These are phyloP conservation scores for Sporisorium graminicola DNA, from an alignment of 1,284 basidiomycete genomes.

Conservation along the genomic window DNA sequence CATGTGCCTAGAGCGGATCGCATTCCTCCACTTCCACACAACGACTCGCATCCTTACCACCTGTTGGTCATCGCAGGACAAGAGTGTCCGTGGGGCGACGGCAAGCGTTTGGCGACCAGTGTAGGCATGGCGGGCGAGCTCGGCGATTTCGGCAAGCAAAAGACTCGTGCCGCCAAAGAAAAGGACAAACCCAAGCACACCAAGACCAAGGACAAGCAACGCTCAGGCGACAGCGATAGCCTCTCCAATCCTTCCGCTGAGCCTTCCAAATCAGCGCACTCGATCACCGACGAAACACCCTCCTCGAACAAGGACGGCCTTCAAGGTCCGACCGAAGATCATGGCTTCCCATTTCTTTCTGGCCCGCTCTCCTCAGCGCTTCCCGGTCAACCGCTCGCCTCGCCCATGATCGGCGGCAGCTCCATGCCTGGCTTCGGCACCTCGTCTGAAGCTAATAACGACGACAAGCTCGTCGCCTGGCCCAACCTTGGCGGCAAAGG, in stretches of 20 bases:
- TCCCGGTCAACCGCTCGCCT: constrained; percentile 32
- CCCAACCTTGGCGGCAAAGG: constrained; percentile 57
- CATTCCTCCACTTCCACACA: constrained; percentile 60
- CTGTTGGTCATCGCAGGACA: constrained; percentile 84
- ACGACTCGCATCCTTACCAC: constrained; percentile 79
- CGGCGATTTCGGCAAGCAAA: constrained; percentile 53
- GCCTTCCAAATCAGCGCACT: constrained; percentile 2
- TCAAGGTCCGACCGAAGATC: constrained; percentile 13
- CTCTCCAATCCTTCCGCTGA: constrained; percentile 1
- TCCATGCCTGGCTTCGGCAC: constrained; percentile 30
- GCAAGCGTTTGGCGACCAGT: constrained; percentile 56
- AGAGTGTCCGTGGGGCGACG: constrained; percentile 68
- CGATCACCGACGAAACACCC: constrained; percentile 13
- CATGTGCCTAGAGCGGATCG: constrained; percentile 51
- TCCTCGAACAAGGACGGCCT: constrained; percentile 13
- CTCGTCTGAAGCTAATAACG: neutral
- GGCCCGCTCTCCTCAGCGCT: constrained; percentile 24
- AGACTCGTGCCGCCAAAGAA: constrained; percentile 41
- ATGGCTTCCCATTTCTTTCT: constrained; percentile 27
- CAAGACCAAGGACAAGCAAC: constrained; percentile 48
- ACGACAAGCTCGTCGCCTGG: constrained; percentile 28
- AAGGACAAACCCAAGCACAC: constrained; percentile 41
- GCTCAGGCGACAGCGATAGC: constrained; percentile 36
- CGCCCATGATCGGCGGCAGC: constrained; percentile 43
- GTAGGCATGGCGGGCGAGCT: constrained; percentile 65